Evolutionary conservation across 345 rosid genomes (phyloP), one percentile per base, ranked within the genome.

Genomic region (Odontarrhena argentea): DNA sequence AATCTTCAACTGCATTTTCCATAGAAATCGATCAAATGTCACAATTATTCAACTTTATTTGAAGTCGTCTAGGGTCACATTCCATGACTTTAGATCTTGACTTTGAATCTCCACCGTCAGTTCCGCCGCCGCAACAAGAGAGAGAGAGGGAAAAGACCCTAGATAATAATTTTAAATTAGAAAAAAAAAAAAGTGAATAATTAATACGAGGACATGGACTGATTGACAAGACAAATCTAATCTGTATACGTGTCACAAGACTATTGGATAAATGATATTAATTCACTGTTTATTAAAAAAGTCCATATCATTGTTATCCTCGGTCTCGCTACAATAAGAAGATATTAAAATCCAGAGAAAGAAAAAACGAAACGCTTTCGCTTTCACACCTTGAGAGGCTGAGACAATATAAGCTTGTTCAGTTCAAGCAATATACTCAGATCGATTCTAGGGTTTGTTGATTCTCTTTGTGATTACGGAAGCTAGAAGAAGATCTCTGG

Each of bases 381-480:
- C 64, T 22, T 61, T 67, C 73, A 67, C 77, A 74, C 75, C 9
- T 63, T 63, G 45, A 50, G 58, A 48, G 5, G 55, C 12, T 57
- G 45, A 70, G n/a, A 50, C 22, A 55, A 63, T 3, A 49, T 24
- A 53, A 73, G 57, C 59, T 67, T 67, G 69, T 61, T 61, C 59
- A 52, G 68, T 60, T 68, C 55, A 55, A 62, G 64, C 69, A 4
- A 32, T 32, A 32, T 68, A 53, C 58, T 60, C 73, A 55, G 77
- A 74, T 74, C 69, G 69, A 25, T 47, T 32, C 22, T 67, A 60
- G 77, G 77, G 68, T 54, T 67, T 44, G 37, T 69, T 69, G 70
- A 35, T 36, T 34, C 69, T 28, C 51, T 54, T 54, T 28, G 22
- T 11, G 65, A 36, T 28, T 54, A 13, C 46, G 18, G 38, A 35